Conservation (phyloP, 2,329 filamentous ascomycete genomes). For the Aureobasidium sp. region DNA sequence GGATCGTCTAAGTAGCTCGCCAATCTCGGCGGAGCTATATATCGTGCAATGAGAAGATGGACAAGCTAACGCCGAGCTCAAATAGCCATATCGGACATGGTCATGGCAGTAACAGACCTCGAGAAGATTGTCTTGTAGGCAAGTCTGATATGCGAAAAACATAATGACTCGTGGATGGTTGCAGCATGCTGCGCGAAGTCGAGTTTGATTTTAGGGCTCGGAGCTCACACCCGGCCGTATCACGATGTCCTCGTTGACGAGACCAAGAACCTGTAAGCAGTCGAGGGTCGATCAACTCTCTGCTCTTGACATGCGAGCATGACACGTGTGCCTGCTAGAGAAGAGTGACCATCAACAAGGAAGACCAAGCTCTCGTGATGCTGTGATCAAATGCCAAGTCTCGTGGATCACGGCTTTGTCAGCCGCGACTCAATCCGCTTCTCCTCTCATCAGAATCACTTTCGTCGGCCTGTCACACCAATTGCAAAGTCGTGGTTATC, state of each 20-base stretch:
- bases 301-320: not conserved
- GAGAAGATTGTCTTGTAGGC: not conserved
- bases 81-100: not conserved
- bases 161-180: not conserved
- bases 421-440: not conserved
- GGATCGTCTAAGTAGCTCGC: constrained; percentile 1
- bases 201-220: not conserved
- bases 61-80: not conserved
- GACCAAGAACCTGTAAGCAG: not conserved
- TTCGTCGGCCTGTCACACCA: not conserved
- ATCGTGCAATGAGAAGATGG: not conserved
- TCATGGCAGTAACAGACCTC: not conserved
- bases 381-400: not conserved
- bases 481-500: too few species aligned
- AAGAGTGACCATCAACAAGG: not conserved
- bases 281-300: not conserved
- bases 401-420: not conserved
- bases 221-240: not conserved
- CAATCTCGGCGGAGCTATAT: not conserved
- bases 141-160: not conserved
- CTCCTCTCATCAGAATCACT: not conserved
- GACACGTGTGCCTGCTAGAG: too few species aligned
- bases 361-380: not conserved
- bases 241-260: not conserved
- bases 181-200: not conserved